Evolutionary conservation across 2,329 filamentous ascomycete species (phyloP).

Genomic region (Lasiodiplodia citricola): DNA sequence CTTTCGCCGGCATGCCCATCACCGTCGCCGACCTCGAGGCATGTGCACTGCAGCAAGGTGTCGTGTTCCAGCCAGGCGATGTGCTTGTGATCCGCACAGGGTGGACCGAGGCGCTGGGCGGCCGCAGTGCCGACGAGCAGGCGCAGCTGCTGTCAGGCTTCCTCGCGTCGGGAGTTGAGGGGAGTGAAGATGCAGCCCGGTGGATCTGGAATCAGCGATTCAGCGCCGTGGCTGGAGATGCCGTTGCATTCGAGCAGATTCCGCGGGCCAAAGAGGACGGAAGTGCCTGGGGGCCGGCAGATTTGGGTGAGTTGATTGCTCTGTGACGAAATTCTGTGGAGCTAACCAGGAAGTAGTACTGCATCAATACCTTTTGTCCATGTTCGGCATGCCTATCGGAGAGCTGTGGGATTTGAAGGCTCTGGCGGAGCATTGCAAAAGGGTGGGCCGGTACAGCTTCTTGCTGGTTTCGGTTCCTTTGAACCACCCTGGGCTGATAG

Average conservation of each 20-base stretch:
- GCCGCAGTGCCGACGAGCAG: background rate
- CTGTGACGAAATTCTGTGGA: too few species aligned
- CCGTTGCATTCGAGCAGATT: constrained; percentile 38
- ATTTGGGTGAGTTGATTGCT: too few species aligned
- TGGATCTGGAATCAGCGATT: constrained; percentile 40
- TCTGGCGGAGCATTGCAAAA: constrained; percentile 45
- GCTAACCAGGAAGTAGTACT: constrained; percentile 29
- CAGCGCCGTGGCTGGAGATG: constrained; percentile 43
- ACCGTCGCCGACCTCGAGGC: constrained; percentile 10
- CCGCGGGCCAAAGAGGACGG: too few species aligned
- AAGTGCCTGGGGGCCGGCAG: too few species aligned
- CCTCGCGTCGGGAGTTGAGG: constrained; percentile 26
- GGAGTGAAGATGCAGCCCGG: constrained; percentile 29
- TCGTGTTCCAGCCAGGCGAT: constrained; percentile 33
- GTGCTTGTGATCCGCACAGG: constrained; percentile 35
- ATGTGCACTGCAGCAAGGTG: constrained; percentile 29
- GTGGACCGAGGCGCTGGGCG: background rate
- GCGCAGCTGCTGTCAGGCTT: background rate
- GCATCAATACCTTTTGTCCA: constrained; percentile 43
- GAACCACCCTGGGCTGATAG: constrained; percentile 48
- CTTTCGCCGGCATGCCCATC: constrained; percentile 2
- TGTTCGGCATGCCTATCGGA: constrained; percentile 53
- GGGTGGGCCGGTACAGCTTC: constrained; percentile 48
- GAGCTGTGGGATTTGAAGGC: constrained; percentile 53
- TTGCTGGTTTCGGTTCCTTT: constrained; percentile 51